Base-by-base conservation (phyloP, 164 flowering plant genomes). In the Magnolia changhungtana region DNA sequence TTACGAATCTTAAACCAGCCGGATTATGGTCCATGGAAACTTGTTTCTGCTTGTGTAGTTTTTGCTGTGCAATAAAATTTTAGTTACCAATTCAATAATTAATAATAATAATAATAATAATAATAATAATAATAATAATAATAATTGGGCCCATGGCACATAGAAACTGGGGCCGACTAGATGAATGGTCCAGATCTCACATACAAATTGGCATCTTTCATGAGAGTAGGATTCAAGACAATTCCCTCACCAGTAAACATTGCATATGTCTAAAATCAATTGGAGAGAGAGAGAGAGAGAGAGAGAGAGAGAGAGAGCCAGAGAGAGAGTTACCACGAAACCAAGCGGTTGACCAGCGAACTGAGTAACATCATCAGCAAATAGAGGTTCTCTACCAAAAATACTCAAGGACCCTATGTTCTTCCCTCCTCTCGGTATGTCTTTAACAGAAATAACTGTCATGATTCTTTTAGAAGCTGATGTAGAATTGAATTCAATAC, bases 341-440 rank as follows among this genome's bases (percentile, higher is more conserved):
- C 93, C 93, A 78, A 95, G 68, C 20, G 78, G 88, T 76, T 95
- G 87, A 66, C 98, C 98, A 52, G 90, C 91, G 83, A 75, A 91
- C 72, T 74, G 78, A 69, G 93, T 82, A 69, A 91, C 67, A 50
- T 86, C 87, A 76, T 92, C 96, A 69, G 94, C 90, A 90, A 93
- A 95, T 74, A 95, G 83, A 67, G 89, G 86, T 75, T 89, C 98
- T 49, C 52, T 11, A 50, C 92, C 97, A 82, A 95, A 91, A 0
- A 88, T 27, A 69, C 84, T 23, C 74, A 24, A 75, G 55, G 81
- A 50, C 72, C 99, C 97, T 9, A 92, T 67, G 71, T 95, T 95
- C 75, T 81, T 80, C 64, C 97, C 98, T 72, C 82, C 83, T 71
- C 78, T 74, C 50, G 97, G 98, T 69, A 93, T 90, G 79, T 93